These are phyloP conservation scores for Blastosporella zonata DNA, from an alignment of 1,284 basidiomycete genomes.

Conservation along the genomic window DNA sequence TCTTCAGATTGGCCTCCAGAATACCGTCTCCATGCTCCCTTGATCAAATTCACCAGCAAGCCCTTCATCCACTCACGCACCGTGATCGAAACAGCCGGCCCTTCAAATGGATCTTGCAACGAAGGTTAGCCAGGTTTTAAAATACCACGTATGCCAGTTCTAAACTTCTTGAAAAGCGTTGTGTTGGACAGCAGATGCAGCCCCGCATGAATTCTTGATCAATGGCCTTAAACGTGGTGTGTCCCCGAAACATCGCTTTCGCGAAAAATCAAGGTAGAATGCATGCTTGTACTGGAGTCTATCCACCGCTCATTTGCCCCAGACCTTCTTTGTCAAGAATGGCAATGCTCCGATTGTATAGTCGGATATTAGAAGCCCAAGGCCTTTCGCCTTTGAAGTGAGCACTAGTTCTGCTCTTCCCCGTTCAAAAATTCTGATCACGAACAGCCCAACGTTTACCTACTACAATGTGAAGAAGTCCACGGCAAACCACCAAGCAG, in stretches of 20 bases:
- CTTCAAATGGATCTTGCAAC: constrained; percentile 49
- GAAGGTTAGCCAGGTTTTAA: constrained; percentile 48
- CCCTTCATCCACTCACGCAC: constrained; percentile 61
- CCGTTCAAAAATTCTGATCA: constrained; percentile 4
- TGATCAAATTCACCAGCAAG: constrained; percentile 53
- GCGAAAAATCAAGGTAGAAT: constrained; percentile 57
- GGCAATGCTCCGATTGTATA: constrained; percentile 43
- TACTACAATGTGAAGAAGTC: constrained; percentile 34
- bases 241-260: constrained; percentile 62
- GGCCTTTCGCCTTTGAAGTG: constrained; percentile 13
- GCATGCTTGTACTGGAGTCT: neutral
- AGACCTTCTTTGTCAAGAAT: constrained; percentile 53
- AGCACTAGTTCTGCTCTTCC: neutral
- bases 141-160: neutral
- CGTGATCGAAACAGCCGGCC: constrained; percentile 26
- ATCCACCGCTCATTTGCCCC: neutral
- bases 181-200: constrained; percentile 62
- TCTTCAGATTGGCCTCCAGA: constrained; percentile 38
- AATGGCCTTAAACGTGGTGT: constrained; percentile 77
- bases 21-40: constrained; percentile 48
- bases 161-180: constrained; percentile 43
- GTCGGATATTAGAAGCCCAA: constrained; percentile 20
- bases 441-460: constrained; percentile 15
- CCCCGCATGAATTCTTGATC: constrained; percentile 58
- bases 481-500: constrained; percentile 40